Conservation (phyloP, 169 alveolate genomes). For the Cryptosporidium bovis region DNA sequence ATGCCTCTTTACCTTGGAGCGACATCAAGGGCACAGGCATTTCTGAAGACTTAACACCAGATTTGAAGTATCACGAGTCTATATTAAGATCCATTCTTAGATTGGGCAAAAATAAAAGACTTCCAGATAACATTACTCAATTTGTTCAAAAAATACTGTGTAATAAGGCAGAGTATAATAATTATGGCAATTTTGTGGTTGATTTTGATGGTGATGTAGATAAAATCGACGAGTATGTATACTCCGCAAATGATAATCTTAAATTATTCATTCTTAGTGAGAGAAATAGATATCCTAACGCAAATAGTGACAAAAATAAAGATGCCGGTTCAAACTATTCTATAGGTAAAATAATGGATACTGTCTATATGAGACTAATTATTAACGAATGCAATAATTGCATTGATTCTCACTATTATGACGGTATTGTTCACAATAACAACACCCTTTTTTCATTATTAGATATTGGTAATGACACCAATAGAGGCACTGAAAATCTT, state of each 20-base stretch:
- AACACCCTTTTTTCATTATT: slow-evolving; percentile 3
- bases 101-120: background rate
- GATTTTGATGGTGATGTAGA: slow-evolving; percentile 12
- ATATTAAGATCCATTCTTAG: slow-evolving; percentile 31
- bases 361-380: slow-evolving; percentile 33
- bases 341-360: slow-evolving; percentile 58
- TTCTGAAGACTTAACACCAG: slow-evolving; percentile 62
- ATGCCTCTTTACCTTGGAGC: slow-evolving; percentile 61
- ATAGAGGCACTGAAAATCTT: background rate
- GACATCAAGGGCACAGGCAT: slow-evolving; percentile 24
- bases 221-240: slow-evolving; percentile 22
- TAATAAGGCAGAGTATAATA: background rate
- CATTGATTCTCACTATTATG: background rate
- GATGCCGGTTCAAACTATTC: background rate
- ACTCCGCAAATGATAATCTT: slow-evolving; percentile 30
- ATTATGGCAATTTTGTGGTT: background rate
- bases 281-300: slow-evolving; percentile 14
- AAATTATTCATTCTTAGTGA: slow-evolving; percentile 29
- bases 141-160: slow-evolving; percentile 24
- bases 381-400: slow-evolving; percentile 30
- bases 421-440: slow-evolving; percentile 12
- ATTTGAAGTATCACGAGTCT: slow-evolving; percentile 43
- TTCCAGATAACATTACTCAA: slow-evolving; percentile 15
- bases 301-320: background rate
- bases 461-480: background rate